Conservation (phyloP, 805 yeast genomes). For the Clavispora phyllophila region DNA sequence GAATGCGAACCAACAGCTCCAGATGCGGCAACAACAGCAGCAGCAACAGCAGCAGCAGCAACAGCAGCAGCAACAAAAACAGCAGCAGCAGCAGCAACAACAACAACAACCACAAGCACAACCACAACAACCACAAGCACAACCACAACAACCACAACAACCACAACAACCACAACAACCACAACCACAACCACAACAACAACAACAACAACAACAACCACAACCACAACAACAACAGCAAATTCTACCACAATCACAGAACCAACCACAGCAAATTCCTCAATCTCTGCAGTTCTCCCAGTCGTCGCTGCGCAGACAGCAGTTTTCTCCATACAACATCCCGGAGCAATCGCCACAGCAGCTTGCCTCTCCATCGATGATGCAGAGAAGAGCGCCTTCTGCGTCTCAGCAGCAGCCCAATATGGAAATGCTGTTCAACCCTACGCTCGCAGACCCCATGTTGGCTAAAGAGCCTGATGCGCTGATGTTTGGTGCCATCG, state of each 20-base stretch:
- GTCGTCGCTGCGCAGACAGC: background rate
- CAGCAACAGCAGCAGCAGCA: constrained; percentile 11
- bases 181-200: constrained; percentile 4
- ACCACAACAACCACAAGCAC: constrained; percentile 9
- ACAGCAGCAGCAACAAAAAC: constrained; percentile 7
- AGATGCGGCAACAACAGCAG: constrained; percentile 6
- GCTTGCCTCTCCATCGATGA: constrained; percentile 1
- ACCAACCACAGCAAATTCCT: background rate
- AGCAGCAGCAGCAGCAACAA: constrained; percentile 6
- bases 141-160: constrained; percentile 9
- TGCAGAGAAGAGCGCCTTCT: background rate
- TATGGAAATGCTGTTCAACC: constrained; percentile 2
- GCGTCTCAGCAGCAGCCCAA: background rate
- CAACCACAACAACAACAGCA: background rate
- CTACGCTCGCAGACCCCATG: constrained; percentile 14
- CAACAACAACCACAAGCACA: constrained; percentile 3
- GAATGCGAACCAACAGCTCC: constrained; percentile 5
- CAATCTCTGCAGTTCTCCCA: constrained; percentile 2
- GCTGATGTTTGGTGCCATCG: background rate
- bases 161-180: constrained; percentile 7
- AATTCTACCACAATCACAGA: too few relatives aligned
- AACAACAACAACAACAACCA: background rate
- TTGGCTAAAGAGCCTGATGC: constrained; percentile 12
- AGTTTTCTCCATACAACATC: constrained; percentile 1
- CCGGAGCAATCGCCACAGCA: constrained; percentile 2